phyloP scores from a whole-genome alignment of 177 flowering plant genomes.

The Vitis hybrid region DNA sequence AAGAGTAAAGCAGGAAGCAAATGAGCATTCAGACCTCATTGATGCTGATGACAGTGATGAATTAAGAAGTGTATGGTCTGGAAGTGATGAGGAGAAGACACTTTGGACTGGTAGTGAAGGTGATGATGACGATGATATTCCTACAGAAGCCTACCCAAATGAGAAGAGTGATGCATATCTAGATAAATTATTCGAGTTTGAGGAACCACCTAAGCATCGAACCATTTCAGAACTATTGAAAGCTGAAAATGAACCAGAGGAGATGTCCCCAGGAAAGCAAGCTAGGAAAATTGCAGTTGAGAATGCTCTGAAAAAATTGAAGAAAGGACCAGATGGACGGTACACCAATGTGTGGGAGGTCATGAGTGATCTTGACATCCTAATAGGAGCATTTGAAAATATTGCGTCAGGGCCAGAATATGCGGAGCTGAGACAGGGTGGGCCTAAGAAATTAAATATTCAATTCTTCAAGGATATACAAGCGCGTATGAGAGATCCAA shows the following conservation, averaged over 20 bases:
- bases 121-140: constrained; percentile 85
- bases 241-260: constrained; percentile 75
- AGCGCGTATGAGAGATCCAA: constrained; percentile 96
- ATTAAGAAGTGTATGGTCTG: constrained; percentile 85
- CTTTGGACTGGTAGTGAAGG: constrained; percentile 92
- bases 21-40: constrained; percentile 66
- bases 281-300: constrained; percentile 95
- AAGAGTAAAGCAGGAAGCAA: constrained; percentile 65
- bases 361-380: constrained; percentile 84
- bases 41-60: constrained; percentile 98
- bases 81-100: constrained; percentile 91
- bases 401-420: constrained; percentile 97
- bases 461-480: constrained; percentile 94
- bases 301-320: constrained; percentile 88
- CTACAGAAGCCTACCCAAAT: constrained; percentile 84
- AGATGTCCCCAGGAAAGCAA: constrained; percentile 90
- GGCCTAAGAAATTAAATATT: constrained; percentile 85
- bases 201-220: constrained; percentile 76
- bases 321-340: constrained; percentile 98
- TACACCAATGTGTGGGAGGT: constrained; percentile 96
- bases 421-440: constrained; percentile 84
- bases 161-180: constrained; percentile 79
- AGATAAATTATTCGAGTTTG: constrained; percentile 89
- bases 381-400: constrained; percentile 95
- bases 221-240: constrained; percentile 67